Base-by-base conservation (phyloP, 2,329 filamentous ascomycete species). In the Emydomyces testavorans region DNA sequence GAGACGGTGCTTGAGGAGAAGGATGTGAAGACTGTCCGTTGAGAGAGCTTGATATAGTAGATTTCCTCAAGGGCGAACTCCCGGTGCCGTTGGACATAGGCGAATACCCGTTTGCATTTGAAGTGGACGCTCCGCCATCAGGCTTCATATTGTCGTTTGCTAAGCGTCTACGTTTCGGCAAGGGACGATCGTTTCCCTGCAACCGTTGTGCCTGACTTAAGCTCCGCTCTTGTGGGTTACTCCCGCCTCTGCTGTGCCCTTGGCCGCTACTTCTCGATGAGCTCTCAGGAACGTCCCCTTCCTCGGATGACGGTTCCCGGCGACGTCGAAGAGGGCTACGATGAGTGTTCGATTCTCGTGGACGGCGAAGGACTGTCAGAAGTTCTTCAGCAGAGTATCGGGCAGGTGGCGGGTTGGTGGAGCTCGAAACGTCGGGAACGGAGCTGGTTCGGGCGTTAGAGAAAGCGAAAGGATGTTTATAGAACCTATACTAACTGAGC, bases 121-220 rank as follows among this genome's bases (percentile, higher is more conserved):
- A 67, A 62, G 68, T 56, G 60, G 60, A 61, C 29, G 53, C 49
- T 24, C 24, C 44, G 46, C 77, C 74, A 53, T 82, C 77, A 53
- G 75, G 71, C 68, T 78, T 74, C 80, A 85, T 85, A 64, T 66
- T 79, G 66, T 58, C 60, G 54, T 68, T 66, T 63, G 67, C 61
- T 57, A 71, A 65, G 58, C 76, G 73, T 64, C 75, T 75, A 64
- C 80, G 77, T 69, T 82, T 81, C 59, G 71, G 67, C 46, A 61
- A 61, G 29, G 65, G 63, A 50, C 58, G 57, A 50, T 57, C 57
- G 56, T 57, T 58, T 54, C 63, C 62, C 50, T 49, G 52, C 35
- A 34, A 47, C 28, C 42, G 52, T 55, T 55, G 49, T 46, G 55
- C 50, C 43, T 54, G 53, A 46, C 53, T 56, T 35, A 51, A 53